Conservation (phyloP, 352 stramenopile genomes). For the Pythium myriotylum region DNA sequence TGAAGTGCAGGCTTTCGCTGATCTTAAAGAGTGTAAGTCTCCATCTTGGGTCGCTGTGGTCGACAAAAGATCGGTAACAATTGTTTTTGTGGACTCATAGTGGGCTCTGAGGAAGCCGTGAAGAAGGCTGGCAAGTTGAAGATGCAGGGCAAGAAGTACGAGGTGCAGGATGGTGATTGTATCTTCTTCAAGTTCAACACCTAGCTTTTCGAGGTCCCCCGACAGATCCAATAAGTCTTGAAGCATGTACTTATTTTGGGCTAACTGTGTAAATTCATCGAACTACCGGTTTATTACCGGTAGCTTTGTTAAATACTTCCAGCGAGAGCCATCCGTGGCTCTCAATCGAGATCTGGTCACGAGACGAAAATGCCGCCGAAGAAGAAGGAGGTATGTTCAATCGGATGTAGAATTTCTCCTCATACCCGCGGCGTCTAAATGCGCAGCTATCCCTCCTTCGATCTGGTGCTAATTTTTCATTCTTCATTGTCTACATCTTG, state of each 20-base stretch:
- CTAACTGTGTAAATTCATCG: too few species aligned
- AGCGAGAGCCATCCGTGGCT: conserved; percentile 16
- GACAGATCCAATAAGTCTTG: too few species aligned
- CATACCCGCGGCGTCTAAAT: too few species aligned
- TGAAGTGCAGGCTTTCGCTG: conserved; percentile 87
- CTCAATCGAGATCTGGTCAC: conserved; percentile 12
- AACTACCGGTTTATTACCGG: conserved; percentile 15
- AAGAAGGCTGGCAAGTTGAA: conserved; percentile 91
- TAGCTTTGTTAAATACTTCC: conserved; percentile 8
- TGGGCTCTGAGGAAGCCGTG: conserved; percentile 83
- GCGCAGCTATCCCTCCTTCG: too few species aligned
- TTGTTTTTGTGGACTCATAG: too few species aligned
- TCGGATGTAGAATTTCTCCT: not conserved
- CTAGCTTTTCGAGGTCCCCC: too few species aligned
- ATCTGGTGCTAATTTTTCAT: too few species aligned
- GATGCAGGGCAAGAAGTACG: conserved; percentile 92
- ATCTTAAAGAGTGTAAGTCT: conserved; percentile 90
- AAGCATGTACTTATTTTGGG: too few species aligned
- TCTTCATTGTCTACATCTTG: too few species aligned
- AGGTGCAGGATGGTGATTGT: conserved; percentile 87
- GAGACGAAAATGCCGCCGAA: conserved; percentile 23
- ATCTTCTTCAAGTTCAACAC: conserved; percentile 95
- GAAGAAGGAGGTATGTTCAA: conserved; percentile 23
- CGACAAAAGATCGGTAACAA: too few species aligned
- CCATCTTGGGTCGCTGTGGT: too few species aligned